Conservation (phyloP, 148 eudicot species). For the Rhododendron kiyosumense region DNA sequence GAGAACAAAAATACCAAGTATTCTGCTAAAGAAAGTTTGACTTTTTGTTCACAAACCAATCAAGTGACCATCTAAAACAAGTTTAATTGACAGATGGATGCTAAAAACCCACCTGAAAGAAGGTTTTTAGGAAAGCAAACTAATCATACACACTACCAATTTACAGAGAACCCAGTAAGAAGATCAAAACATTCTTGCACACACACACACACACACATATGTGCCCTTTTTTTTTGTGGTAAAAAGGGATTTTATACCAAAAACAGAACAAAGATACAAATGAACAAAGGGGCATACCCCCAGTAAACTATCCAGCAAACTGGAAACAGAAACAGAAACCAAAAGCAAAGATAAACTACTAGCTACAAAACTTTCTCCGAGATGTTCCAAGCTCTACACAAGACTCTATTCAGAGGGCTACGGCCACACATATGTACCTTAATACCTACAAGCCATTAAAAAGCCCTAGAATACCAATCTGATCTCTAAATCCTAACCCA, state of each 20-base stretch:
- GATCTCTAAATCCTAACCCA: not conserved
- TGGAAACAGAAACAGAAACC: no score
- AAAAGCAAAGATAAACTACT: no score
- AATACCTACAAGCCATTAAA: not conserved
- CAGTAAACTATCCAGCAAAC: no score
- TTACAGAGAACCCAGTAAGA: not conserved
- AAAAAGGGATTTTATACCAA: no score
- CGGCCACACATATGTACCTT: no score
- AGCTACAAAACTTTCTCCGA: no score
- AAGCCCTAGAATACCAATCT: constrained; percentile 5
- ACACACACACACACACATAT: not conserved
- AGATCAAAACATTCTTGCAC: not conserved
- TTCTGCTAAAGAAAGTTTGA: not conserved
- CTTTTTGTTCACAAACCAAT: not conserved
- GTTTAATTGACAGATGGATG: not conserved
- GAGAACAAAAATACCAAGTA: constrained; percentile 9
- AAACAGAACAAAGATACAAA: no score
- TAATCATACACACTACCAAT: not conserved
- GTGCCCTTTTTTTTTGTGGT: no score
- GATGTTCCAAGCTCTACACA: no score
- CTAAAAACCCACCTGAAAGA: not conserved
- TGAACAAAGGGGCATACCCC: no score
- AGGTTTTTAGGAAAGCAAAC: not conserved
- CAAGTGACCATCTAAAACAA: not conserved
- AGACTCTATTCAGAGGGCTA: no score